Conservation (phyloP, 192 early-diverging fungal genomes). For the Coemansia sp. region DNA sequence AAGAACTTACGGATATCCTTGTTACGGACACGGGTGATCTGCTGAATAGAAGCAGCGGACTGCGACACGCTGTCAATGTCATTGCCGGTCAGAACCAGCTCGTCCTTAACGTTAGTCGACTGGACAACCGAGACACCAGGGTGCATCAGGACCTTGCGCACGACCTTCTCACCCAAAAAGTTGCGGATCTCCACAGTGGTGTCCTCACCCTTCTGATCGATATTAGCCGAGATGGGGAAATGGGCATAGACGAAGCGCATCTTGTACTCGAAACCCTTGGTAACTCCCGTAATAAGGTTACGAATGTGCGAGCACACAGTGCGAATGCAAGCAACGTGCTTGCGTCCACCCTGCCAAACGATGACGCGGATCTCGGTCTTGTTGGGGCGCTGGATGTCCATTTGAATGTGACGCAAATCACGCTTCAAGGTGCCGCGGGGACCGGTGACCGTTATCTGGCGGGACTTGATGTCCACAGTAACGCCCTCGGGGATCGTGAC, state of each 20-base stretch:
- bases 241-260: constrained; percentile 99
- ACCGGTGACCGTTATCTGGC: constrained; percentile 82
- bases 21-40: constrained; percentile 89
- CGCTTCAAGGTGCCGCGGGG: constrained; percentile 87
- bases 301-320: constrained; percentile 92
- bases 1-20: constrained; percentile 99
- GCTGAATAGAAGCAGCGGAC: constrained; percentile 95
- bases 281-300: constrained; percentile 98
- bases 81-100: constrained; percentile 90
- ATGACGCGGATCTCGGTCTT: constrained; percentile 77
- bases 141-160: constrained; percentile 82
- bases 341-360: constrained; percentile 93
- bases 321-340: constrained; percentile 98
- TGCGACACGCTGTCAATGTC: constrained; percentile 93
- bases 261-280: constrained; percentile 99
- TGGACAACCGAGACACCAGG: constrained; percentile 77
- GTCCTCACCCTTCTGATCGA: constrained; percentile 59
- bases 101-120: constrained; percentile 89
- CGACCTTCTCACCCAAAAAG: constrained; percentile 96
- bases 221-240: constrained; percentile 98
- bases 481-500: constrained; percentile 89
- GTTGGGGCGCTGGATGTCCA: constrained; percentile 76
- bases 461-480: constrained; percentile 83
- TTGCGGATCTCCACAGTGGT: constrained; percentile 93
- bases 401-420: constrained; percentile 90